Percentiles rank a stretch among this genome's conserved stretches.
These are phyloP conservation scores for Austroboletus eburneus DNA, from an alignment of 768 basidiomycete species.

Conservation along the genomic window DNA sequence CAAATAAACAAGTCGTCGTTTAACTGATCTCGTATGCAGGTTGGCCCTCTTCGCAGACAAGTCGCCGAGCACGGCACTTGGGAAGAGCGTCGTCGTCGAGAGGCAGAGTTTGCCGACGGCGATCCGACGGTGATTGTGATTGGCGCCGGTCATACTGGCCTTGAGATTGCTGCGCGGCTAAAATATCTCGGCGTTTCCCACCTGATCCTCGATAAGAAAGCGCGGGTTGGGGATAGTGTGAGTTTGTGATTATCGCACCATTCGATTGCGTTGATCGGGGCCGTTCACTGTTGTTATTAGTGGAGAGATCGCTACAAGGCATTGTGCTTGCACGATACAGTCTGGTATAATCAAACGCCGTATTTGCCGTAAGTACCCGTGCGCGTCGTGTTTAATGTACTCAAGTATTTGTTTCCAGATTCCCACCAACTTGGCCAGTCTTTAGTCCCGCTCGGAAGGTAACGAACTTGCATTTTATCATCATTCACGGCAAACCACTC, in stretches of 20 bases:
- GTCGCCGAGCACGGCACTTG: too few species aligned
- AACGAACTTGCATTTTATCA: too few species aligned
- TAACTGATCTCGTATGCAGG: too few species aligned
- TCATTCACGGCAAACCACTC: too few species aligned
- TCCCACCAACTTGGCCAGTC: constrained; percentile 57
- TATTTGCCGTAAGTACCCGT: constrained; percentile 47
- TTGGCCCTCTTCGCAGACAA: too few species aligned
- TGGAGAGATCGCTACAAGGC: constrained; percentile 30
- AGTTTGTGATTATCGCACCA: too few species aligned
- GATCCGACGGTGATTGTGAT: constrained; percentile 52
- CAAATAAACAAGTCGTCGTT: too few species aligned
- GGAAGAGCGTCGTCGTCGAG: constrained; percentile 25
- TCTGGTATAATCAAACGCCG: constrained; percentile 45
- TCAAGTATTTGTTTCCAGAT: constrained; percentile 31
- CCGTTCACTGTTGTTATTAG: too few species aligned
- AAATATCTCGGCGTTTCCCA: constrained; percentile 22
- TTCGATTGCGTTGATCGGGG: too few species aligned
- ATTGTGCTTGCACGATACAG: constrained; percentile 31
- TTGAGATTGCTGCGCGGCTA: constrained; percentile 56
- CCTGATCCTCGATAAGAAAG: constrained; percentile 24
- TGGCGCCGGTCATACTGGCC: constrained; percentile 51
- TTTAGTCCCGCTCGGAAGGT: constrained; percentile 51
- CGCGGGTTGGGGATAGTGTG: constrained; percentile 29
- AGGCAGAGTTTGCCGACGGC: constrained; percentile 31
- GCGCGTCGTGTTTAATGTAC: background rate